A percentile compares a stretch with the other conserved stretches of the same genome.
Evolutionary conservation across 1,284 basidiomycete genomes (phyloP).

Genomic region (Trametes pubescens): DNA sequence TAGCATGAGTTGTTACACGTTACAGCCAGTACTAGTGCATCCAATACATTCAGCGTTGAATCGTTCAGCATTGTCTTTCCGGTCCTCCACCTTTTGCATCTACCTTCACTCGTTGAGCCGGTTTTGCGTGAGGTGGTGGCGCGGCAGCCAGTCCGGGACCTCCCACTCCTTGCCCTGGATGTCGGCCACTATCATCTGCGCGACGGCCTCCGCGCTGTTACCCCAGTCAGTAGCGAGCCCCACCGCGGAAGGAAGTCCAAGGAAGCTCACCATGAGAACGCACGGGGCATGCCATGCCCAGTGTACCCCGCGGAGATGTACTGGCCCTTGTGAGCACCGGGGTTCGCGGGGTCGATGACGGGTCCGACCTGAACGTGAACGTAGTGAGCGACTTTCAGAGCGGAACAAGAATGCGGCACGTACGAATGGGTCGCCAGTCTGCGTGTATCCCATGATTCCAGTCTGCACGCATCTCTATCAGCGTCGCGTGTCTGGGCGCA

Average conservation of each 20-base stretch:
- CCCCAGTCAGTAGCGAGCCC: no score
- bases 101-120: slow-evolving; percentile 10
- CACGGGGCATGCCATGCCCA: slow-evolving; percentile 85
- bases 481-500: background rate
- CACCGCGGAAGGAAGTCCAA: no score
- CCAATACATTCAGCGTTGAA: no score
- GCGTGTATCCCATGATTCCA: slow-evolving; percentile 85
- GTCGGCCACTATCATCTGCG: slow-evolving; percentile 69
- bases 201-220: slow-evolving; percentile 74
- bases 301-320: slow-evolving; percentile 80
- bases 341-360: slow-evolving; percentile 48
- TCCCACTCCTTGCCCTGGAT: slow-evolving; percentile 56
- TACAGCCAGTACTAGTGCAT: no score
- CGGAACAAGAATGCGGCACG: slow-evolving; percentile 43
- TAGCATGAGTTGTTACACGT: no score
- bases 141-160: slow-evolving; percentile 69
- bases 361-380: slow-evolving; percentile 66
- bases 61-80: background rate
- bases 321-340: slow-evolving; percentile 57
- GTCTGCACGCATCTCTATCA: slow-evolving; percentile 54
- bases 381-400: background rate
- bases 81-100: background rate
- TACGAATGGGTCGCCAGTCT: slow-evolving; percentile 72
- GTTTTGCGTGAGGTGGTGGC: slow-evolving; percentile 60
- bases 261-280: slow-evolving; percentile 68